Conservation (phyloP, 345 rosid genomes). For the Boechera retrofracta region DNA sequence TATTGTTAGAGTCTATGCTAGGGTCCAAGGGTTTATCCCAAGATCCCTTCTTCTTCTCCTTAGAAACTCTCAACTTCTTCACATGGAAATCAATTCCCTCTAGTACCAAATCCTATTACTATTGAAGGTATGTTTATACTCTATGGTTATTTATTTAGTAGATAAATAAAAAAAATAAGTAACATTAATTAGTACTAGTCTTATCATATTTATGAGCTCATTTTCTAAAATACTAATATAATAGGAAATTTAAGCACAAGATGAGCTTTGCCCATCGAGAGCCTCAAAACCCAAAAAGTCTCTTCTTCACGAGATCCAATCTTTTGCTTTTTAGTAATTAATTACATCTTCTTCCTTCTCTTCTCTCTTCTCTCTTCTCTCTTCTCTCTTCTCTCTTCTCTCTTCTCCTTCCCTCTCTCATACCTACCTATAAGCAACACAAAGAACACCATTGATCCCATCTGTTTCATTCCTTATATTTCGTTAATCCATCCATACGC, state of each 20-base stretch:
- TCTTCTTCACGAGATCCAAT: slow-evolving; percentile 80
- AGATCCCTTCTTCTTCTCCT: slow-evolving; percentile 38
- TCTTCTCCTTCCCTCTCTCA: slow-evolving; percentile 18
- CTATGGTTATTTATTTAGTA: not conserved
- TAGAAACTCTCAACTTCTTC: slow-evolving; percentile 46
- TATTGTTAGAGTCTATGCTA: slow-evolving; percentile 36
- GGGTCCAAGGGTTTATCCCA: slow-evolving; percentile 56
- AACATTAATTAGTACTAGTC: slow-evolving; percentile 32
- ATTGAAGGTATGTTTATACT: slow-evolving; percentile 31
- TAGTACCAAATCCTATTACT: slow-evolving; percentile 27
- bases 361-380: slow-evolving; percentile 40
- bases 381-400: slow-evolving; percentile 27
- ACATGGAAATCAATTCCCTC: slow-evolving; percentile 39
- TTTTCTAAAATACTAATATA: slow-evolving; percentile 20
- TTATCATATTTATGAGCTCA: slow-evolving; percentile 36
- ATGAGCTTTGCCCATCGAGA: slow-evolving; percentile 60
- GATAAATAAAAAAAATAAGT: not conserved
- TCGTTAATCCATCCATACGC: slow-evolving; percentile 20
- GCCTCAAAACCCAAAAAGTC: slow-evolving; percentile 49
- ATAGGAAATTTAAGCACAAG: slow-evolving; percentile 56
- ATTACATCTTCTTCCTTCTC: slow-evolving; percentile 45
- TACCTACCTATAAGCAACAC: slow-evolving; percentile 41
- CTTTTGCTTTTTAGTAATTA: slow-evolving; percentile 46
- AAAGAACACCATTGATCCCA: slow-evolving; percentile 37
- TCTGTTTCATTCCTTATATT: slow-evolving; percentile 35